Conservation (phyloP, 768 basidiomycete species). For the Lactifluus subvellereus region DNA sequence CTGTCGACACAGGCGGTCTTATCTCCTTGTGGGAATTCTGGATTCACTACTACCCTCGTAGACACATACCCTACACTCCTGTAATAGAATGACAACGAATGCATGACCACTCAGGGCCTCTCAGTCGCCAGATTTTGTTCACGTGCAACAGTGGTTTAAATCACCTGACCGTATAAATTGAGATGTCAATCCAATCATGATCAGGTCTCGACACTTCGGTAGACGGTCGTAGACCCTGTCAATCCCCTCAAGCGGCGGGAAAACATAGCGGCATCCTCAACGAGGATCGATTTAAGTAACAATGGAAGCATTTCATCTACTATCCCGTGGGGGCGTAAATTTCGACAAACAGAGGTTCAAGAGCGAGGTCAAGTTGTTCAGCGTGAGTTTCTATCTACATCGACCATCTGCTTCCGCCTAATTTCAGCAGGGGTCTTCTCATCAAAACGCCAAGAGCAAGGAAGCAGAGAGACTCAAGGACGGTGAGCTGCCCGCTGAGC, state of each 20-base stretch:
- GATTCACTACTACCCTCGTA: not conserved
- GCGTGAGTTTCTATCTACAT: conserved; percentile 35
- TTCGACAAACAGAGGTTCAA: conserved; percentile 78
- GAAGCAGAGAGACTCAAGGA: conserved; percentile 28
- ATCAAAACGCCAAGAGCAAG: conserved; percentile 26
- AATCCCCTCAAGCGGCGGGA: not conserved
- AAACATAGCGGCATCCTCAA: not conserved
- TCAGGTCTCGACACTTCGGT: too few relatives aligned
- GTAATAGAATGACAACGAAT: not conserved
- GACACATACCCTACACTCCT: not conserved
- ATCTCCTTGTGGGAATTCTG: not conserved
- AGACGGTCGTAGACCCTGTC: too few relatives aligned
- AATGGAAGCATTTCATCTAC: conserved; percentile 86
- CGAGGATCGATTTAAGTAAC: not conserved
- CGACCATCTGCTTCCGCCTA: conserved; percentile 2
- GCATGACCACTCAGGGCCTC: too few relatives aligned
- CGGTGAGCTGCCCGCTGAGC: conserved; percentile 62
- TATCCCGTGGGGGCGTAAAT: conserved; percentile 77
- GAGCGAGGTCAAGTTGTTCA: conserved; percentile 65
- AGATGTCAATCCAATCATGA: too few relatives aligned
- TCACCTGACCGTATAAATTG: conserved; percentile 20
- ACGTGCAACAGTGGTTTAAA: not conserved
- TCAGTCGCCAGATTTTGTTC: not conserved
- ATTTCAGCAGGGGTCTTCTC: conserved; percentile 27
- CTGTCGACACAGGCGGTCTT: not conserved